A percentile compares a stretch with the other conserved stretches of the same genome.
phyloP scores from a whole-genome alignment of 2,329 filamentous ascomycete genomes.

The Paraconiothyrium sp. region DNA sequence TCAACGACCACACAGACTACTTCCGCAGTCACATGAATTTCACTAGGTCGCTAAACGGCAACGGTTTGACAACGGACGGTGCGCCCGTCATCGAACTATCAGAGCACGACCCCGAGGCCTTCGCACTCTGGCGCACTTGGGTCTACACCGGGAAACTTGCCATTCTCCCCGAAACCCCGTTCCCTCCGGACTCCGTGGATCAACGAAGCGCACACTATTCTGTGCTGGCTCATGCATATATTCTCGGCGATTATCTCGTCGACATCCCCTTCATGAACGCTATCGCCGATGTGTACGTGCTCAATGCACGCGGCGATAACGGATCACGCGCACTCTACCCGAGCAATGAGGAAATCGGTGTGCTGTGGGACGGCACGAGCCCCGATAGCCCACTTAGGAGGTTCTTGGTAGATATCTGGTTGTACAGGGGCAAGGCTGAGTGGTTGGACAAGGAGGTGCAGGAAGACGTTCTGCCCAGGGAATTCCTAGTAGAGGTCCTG shows the following conservation, averaged over 20 bases:
- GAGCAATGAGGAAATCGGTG: constrained; percentile 24
- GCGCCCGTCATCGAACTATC: constrained; percentile 21
- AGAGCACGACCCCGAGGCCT: constrained; percentile 19
- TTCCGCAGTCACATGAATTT: constrained; percentile 29
- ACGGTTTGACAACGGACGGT: constrained; percentile 25
- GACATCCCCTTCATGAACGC: constrained; percentile 31
- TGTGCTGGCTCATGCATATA: constrained; percentile 28
- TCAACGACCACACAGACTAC: constrained; percentile 26
- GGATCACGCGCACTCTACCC: constrained; percentile 20
- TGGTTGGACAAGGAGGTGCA: constrained; percentile 25
- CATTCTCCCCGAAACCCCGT: constrained; percentile 1
- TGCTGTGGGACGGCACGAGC: constrained; percentile 29
- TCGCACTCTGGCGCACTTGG: constrained; percentile 23
- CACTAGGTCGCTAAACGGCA: neutral
- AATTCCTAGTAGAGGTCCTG: constrained; percentile 20
- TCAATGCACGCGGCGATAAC: constrained; percentile 22
- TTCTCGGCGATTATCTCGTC: constrained; percentile 28
- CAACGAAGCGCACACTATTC: constrained; percentile 17
- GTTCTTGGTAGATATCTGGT: constrained; percentile 33
- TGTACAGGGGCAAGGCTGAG: constrained; percentile 27
- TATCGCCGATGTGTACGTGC: constrained; percentile 25
- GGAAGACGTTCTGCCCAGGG: constrained; percentile 18
- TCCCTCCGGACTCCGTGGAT: neutral
- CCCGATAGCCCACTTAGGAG: constrained; percentile 25
- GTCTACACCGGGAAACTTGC: constrained; percentile 23